A percentile compares a stretch with the other conserved stretches of the same genome.
Conservation (phyloP, 179 eudicot genomes). For the Camellia oleifera region DNA sequence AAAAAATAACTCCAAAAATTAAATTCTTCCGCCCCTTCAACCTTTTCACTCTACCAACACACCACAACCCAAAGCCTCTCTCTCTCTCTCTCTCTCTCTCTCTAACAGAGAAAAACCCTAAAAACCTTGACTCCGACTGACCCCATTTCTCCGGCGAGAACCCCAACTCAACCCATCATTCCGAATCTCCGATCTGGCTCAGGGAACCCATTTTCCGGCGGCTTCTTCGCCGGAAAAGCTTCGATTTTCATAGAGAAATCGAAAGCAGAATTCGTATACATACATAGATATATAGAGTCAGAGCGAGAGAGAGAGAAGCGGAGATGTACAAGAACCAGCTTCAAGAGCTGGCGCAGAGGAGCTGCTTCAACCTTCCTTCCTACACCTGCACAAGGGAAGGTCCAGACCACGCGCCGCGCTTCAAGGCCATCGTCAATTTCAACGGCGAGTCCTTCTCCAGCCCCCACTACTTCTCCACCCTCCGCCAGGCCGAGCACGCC, state of each 20-base stretch:
- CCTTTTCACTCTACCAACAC: not conserved
- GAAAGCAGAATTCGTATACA: not conserved
- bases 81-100: not conserved
- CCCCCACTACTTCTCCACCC: slow-evolving; percentile 39
- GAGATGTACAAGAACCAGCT: slow-evolving; percentile 55
- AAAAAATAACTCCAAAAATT: not conserved
- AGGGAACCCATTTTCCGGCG: not conserved
- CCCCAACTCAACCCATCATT: not conserved
- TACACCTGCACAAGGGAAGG: slow-evolving; percentile 44
- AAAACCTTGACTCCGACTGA: not conserved
- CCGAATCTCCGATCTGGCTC: not conserved
- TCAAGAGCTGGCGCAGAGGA: slow-evolving; percentile 55
- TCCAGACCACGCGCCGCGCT: slow-evolving; percentile 53
- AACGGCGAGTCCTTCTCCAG: slow-evolving; percentile 44
- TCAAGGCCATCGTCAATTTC: slow-evolving; percentile 42
- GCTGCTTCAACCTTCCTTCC: slow-evolving; percentile 49
- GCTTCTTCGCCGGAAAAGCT: not conserved
- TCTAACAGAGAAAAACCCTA: slow-evolving; percentile 1
- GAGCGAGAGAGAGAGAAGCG: not conserved
- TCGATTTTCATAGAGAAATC: not conserved
- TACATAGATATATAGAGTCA: not conserved
- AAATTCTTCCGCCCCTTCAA: not conserved
- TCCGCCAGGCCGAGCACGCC: slow-evolving; percentile 49
- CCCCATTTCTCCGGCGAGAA: not conserved
- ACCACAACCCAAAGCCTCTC: not conserved